Evolutionary conservation across 139 green algal genomes (phyloP), one percentile per base, ranked within the genome.

Genomic region (Gonium pectorale): DNA sequence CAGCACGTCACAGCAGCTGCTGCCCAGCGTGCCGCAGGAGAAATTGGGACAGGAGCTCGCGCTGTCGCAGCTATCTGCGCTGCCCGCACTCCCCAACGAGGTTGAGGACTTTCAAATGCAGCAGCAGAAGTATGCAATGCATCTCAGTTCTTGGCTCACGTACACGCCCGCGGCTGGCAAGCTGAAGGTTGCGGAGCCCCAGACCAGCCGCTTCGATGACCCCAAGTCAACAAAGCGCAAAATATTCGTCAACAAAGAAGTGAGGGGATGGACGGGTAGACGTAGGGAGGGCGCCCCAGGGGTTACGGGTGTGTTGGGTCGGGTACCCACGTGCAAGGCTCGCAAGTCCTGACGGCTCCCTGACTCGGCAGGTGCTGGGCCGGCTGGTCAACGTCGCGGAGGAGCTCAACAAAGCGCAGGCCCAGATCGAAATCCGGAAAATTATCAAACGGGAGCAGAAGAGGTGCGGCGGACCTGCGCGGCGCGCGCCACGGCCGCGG

Each of bases 361-460:
- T n/a, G n/a, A n/a, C n/a, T n/a, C 41, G 51, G 31, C 75, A 83
- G 75, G 75, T 84, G 66, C 78, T 84, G 44, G 63, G 44, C 0
- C 78, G 78, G 44, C 60, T 84, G 33, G 44, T 84, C 0, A 43
- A 29, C 35, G 78, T 84, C 6, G 78, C 78, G 1, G 78, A 84
- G 62, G 78, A 84, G 64, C 63, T 84, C 24, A 84, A 84, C n/a
- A 84, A 67, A 46, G 78, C 62, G n/a, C 78, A 84, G 63, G 78
- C 63, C 43, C 78, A 84, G 64, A 66, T 84, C 17, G 78, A 84
- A 33, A 35, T 75, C 33, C 78, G 78, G 3, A 84, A 84, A 35
- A 26, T 84, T 22, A 59, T 84, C 6, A 74, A 75, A 35, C 43
- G 62, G 24, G 62, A 84, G 44, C 63, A 84, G 13, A 49, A 43